Conservation (phyloP, 768 basidiomycete species). For the Austroboletus eburneus region DNA sequence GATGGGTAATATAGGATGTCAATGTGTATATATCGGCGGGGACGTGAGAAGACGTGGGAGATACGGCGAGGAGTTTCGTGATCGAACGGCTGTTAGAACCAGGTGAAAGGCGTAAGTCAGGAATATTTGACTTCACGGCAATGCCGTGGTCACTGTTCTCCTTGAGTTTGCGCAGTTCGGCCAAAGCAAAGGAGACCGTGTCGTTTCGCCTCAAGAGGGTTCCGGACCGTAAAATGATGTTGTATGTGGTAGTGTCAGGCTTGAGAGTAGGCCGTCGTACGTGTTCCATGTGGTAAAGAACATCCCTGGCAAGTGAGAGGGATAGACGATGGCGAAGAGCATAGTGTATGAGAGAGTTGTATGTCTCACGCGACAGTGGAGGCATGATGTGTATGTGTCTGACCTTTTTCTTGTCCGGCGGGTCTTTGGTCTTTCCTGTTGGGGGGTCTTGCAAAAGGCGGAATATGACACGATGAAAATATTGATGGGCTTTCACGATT, state of each 20-base stretch:
- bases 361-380: conserved; percentile 38
- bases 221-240: conserved; percentile 54
- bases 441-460: conserved; percentile 37
- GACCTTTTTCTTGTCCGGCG: conserved; percentile 7
- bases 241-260: conserved; percentile 51
- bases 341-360: conserved; percentile 66
- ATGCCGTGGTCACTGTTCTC: conserved; percentile 25
- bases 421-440: conserved; percentile 19
- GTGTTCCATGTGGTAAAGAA: conserved; percentile 55
- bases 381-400: conserved; percentile 21
- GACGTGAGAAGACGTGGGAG: conserved; percentile 15
- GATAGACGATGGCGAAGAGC: conserved; percentile 58
- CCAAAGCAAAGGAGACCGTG: conserved; percentile 38
- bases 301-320: conserved; percentile 39
- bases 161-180: conserved; percentile 27
- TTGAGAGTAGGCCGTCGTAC: conserved; percentile 37
- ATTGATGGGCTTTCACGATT: conserved; percentile 39
- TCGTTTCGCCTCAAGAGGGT: conserved; percentile 46
- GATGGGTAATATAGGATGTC: conserved; percentile 47
- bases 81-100: conserved; percentile 3
- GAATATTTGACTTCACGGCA: conserved; percentile 9
- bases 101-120: background rate
- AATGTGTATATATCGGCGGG: conserved; percentile 45
- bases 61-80: conserved; percentile 10
- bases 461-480: conserved; percentile 46